A percentile compares a stretch with the other conserved stretches of the same genome.
These are phyloP conservation scores for Beauveria asiatica DNA, from an alignment of 2,329 filamentous ascomycete genomes.

Conservation along the genomic window DNA sequence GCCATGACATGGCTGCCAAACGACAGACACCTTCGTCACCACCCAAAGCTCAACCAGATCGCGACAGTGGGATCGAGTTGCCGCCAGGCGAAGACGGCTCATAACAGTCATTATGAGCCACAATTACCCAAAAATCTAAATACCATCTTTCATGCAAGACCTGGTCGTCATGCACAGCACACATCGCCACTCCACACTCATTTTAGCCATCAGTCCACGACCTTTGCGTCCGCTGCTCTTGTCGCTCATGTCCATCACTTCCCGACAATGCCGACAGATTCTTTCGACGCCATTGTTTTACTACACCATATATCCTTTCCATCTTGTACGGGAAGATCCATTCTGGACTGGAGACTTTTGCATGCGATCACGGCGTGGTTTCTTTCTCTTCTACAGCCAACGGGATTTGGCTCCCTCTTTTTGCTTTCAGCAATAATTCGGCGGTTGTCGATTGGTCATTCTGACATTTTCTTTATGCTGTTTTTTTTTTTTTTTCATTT, in stretches of 20 bases:
- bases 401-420: not conserved
- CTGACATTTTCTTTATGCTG: not conserved
- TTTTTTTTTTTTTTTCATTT: not conserved
- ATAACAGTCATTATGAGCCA: not conserved
- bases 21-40: constrained; percentile 21
- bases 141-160: not conserved
- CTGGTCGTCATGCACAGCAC: not conserved
- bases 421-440: not conserved
- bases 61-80: constrained; percentile 46
- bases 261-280: not conserved
- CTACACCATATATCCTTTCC: not conserved
- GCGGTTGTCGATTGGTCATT: not conserved
- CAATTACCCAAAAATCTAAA: not conserved
- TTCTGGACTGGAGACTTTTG: not conserved
- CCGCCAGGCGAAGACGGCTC: constrained; percentile 20
- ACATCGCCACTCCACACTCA: constrained; percentile 2
- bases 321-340: not conserved
- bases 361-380: not conserved
- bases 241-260: not conserved
- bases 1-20: constrained; percentile 18
- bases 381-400: not conserved
- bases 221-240: not conserved
- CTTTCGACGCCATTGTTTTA: not conserved
- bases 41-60: constrained; percentile 35
- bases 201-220: not conserved